Evolutionary conservation across 805 yeast genomes (phyloP), one percentile per base, ranked within the genome.

Genomic region (Suhomyces prunicola): DNA sequence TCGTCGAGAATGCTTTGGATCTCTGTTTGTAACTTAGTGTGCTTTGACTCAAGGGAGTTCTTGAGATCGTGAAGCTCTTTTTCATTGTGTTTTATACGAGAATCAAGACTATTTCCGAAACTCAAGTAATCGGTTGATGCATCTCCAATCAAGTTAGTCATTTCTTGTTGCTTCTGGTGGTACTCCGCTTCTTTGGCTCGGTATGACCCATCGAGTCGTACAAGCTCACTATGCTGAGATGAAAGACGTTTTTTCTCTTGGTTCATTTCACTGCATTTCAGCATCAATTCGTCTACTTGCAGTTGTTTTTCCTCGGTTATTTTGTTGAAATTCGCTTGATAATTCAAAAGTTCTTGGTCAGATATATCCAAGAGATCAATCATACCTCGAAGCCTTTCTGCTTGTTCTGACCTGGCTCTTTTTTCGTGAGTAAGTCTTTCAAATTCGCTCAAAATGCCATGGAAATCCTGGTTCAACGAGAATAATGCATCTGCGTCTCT

Each of bases 381-480:
- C 0, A 83, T 72, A 0, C 68, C 57, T n/a, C 67, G 66, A 3
- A 90, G 64, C 46, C 88, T 74, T 8, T 68, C 67, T 3, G 84
- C 76, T 55, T 85, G 88, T 15, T 80, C 82, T 2, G 60, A 55
- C 4, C 83, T 64, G 1, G 83, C 73, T 8, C 62, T 62, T 53
- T 74, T 72, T 46, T 79, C 78, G 48, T 81, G 81, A 35, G 73
- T 71, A 45, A 87, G 64, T 48, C 81, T 82, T 40, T 87, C 89
- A 22, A 85, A 68, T 56, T 81, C 81, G 27, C 87, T 84, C 19
- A 92, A 64, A 0, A 84, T 82, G 54, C 84, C 77, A 64, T 90
- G 96, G 64, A 86, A 92, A 53, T 87, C 87, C 64, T 90, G 97
- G 62, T 90, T 89, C 1, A 89, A 77, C 47, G 83, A 81, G 68